Base-by-base conservation (phyloP, 2,329 filamentous ascomycete species). In the Nothopassalora personata region DNA sequence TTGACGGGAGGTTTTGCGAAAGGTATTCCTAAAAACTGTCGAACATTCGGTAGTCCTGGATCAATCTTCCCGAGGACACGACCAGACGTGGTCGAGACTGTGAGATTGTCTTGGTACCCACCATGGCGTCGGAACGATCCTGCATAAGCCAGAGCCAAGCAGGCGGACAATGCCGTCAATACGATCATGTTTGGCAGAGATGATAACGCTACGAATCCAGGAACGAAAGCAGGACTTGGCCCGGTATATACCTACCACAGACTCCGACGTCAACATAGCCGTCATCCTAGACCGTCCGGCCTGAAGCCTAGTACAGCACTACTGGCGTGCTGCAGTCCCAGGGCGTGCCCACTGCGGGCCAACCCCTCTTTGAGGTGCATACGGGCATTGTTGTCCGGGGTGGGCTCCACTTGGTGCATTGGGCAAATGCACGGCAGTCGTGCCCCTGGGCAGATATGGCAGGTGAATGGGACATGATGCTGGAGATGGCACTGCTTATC, bases 11-110 rank as follows among this genome's bases (percentile, higher is more conserved):
- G 67, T 60, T 69, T 62, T 0, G 70, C 73, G 54, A 72, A 76
- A 9, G 68, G 70, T 43, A 75, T 72, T 31, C 73, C 73, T 34
- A 76, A 56, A 43, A 73, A 75, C 33, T 75, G 61, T 49, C 61
- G 54, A 6, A 65, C 63, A 28, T 60, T 61, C 6, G 58, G 60
- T 13, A 58, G 30, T 10, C 30, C 39, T 30, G 50, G 28, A 47
- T 64, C 58, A 15, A 60, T 57, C 54, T 53, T 60, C 19, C 58
- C 58, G 18, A 57, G 58, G 2, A 50, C 43, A 45, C 39, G 54
- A 15, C 58, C 58, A 8, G 58, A 57, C 30, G 58, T 57, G 5
- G 58, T 60, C 43, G 58, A 48, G 2, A 60, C 39, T 2, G 53
- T 56, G n/a, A 60, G 45, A 27, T 46, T 8, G 43, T 57, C 27